Percentiles rank a stretch among this genome's conserved stretches.
Evolutionary conservation across 108 stramenopile species (phyloP).

Genomic region (Skeletonema grethae): DNA sequence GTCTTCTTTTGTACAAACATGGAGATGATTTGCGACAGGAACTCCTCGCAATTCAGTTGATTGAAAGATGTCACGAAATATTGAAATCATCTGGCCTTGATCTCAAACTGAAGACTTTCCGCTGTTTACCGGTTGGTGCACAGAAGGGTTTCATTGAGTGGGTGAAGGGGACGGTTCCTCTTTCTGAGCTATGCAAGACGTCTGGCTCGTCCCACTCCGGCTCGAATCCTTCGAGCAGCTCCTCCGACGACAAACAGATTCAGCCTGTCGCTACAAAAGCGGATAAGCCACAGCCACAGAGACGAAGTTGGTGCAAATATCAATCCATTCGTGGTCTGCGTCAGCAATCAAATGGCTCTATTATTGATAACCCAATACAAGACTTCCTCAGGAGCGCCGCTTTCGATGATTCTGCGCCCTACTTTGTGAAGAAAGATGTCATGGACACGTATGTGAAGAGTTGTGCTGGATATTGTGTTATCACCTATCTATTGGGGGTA

Average conservation of each 20-base stretch:
- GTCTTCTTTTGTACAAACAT: conserved; percentile 86
- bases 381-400: conserved; percentile 79
- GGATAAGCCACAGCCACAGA: conserved; percentile 8
- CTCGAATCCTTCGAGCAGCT: conserved; percentile 40
- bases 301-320: conserved; percentile 63
- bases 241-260: conserved; percentile 23
- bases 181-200: conserved; percentile 81
- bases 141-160: conserved; percentile 87
- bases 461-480: conserved; percentile 98
- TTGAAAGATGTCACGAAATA: conserved; percentile 73
- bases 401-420: conserved; percentile 69
- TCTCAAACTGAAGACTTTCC: conserved; percentile 79
- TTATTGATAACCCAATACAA: conserved; percentile 76
- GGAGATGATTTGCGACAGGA: conserved; percentile 89
- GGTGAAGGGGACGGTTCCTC: conserved; percentile 79
- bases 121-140: conserved; percentile 75
- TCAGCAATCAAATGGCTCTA: conserved; percentile 29
- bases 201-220: conserved; percentile 38
- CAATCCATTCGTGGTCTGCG: conserved; percentile 65
- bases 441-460: conserved; percentile 93
- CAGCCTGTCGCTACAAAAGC: conserved; percentile 1
- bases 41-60: conserved; percentile 82
- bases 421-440: conserved; percentile 71
- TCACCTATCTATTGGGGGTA: conserved; percentile 95
- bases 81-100: conserved; percentile 80